Percentiles rank a stretch among this genome's conserved stretches.
phyloP scores from a whole-genome alignment of 1,139 yeast genomes.

The Pichia sp. region DNA sequence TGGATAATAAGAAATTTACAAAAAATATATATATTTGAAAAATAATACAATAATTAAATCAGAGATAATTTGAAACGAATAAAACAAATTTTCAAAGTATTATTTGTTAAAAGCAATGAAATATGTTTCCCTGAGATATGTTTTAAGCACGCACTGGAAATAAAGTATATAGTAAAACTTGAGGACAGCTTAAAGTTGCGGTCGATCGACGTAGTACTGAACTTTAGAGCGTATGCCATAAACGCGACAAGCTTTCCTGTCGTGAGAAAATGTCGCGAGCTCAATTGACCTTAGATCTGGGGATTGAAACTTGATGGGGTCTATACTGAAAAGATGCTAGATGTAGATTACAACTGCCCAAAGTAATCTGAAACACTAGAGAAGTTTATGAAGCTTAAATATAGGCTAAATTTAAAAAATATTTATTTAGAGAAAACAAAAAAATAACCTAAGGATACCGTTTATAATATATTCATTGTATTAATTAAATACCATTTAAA shows the following conservation, averaged over 20 bases:
- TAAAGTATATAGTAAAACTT: no score
- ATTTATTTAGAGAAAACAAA: background rate
- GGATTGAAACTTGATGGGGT: background rate
- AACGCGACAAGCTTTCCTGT: background rate
- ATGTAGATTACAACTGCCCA: background rate
- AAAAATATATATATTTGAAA: no score
- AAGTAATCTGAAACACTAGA: background rate
- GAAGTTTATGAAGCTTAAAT: background rate
- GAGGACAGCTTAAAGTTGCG: no score
- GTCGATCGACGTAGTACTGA: no score
- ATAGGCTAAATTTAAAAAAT: background rate
- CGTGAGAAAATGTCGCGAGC: background rate
- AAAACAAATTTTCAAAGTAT: no score
- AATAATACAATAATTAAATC: no score
- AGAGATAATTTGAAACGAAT: no score
- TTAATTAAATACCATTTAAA: background rate
- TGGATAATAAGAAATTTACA: no score
- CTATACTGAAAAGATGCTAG: background rate
- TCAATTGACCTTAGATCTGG: background rate
- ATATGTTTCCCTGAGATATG: no score
- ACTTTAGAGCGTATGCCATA: background rate
- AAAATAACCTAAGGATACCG: background rate
- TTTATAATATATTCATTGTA: background rate
- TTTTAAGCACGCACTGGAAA: no score
- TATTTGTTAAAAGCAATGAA: no score